Base-by-base conservation (phyloP, 257 asterid species). In the Solanum paucissectum region DNA sequence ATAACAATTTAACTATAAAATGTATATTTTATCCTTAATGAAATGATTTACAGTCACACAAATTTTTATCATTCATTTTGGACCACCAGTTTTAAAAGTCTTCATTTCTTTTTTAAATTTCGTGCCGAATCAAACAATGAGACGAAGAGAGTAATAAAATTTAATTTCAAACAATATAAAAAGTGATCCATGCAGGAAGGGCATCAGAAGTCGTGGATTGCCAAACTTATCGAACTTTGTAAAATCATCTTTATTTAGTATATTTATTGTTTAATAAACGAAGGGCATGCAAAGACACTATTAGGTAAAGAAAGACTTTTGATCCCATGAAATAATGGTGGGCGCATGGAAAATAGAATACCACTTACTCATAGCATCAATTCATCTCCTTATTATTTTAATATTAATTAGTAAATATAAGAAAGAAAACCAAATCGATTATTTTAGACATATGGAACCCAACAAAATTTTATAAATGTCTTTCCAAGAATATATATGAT, bases 171-270 rank as follows among this genome's bases (percentile, higher is more conserved):
- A 77, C n/a, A n/a, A 25, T n/a, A n/a, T 2, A 13, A 6, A 42
- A 42, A 76, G 86, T 21, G 85, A 37, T 38, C 71, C 38, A 16
- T 83, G 74, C 74, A 68, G 9, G 64, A 71, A 66, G 32, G 21
- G 89, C 84, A 83, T 29, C 16, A 52, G 27, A 88, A 88, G 92
- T 88, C 88, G 36, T 87, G 64, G 87, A 38, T 44, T 84, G 86
- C 89, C 91, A 75, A 88, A 88, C 90, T 88, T 75, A 87, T 88
- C 72, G 88, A 88, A 83, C 66, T 86, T 86, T 18, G 89, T 12
- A 49, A 69, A 84, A 29, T 82, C 21, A 4, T 49, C 13, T 64
- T 60, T 36, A 0, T 81, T 46, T 29, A 49, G 20, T 29, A 5
- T 27, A 81, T 81, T 14, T 49, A 29, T 46, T 12, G 60, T 46